Percentiles rank a stretch among this genome's conserved stretches.
Evolutionary conservation across 2,329 filamentous ascomycete species (phyloP).

Genomic region (Fusarium xyrophilum): DNA sequence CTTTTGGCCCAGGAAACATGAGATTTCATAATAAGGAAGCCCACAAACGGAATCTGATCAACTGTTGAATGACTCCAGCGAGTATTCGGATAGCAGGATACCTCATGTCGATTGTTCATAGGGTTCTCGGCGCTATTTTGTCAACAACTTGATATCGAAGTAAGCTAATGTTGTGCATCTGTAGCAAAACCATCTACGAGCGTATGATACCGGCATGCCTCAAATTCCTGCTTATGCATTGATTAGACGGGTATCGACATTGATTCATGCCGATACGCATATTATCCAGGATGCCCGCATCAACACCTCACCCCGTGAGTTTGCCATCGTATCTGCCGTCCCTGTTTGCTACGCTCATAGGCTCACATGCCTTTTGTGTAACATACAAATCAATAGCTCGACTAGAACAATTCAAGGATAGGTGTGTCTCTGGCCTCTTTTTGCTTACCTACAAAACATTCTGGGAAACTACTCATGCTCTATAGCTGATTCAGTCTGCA

Average conservation of each 20-base stretch:
- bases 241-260: not conserved
- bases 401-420: not conserved
- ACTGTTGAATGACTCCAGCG: not conserved
- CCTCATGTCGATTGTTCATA: not conserved
- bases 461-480: not conserved
- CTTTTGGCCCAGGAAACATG: not conserved
- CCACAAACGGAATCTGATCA: not conserved
- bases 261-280: not conserved
- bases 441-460: not conserved
- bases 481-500: conserved; percentile 1
- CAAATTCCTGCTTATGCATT: not conserved
- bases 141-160: not conserved
- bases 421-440: not conserved
- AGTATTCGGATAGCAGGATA: not conserved
- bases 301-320: conserved; percentile 9
- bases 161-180: not conserved
- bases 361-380: conserved; percentile 2
- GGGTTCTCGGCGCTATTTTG: not conserved
- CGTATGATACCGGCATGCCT: not conserved
- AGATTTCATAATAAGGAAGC: not conserved
- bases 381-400: not conserved
- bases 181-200: not conserved
- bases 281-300: conserved; percentile 1
- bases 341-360: not conserved
- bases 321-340: not conserved